Base-by-base conservation (phyloP, 768 basidiomycete species). In the Suillus brevipes region DNA sequence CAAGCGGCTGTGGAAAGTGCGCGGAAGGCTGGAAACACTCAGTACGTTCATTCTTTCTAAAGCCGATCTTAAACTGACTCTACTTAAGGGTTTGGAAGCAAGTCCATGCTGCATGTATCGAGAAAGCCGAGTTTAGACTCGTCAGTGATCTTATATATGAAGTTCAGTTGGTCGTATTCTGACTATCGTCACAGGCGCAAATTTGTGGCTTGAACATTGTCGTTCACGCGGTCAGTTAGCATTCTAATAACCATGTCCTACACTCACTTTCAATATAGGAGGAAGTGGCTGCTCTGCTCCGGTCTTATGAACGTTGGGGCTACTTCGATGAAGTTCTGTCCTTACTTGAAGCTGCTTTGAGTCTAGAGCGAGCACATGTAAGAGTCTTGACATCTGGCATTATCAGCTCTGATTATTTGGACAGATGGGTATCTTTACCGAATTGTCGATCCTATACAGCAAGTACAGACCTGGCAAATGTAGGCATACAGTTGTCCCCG, bases 171-270 rank as follows among this genome's bases (percentile, higher is more conserved):
- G 25, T 42, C 49, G 66, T 42, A 68, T 64, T 61, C 57, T 69
- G 58, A 68, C 38, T 12, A 10, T 49, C 18, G 38, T 49, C 67
- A 47, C 66, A 89, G 89, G 97, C 97, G 40, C 96, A 99, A 85
- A 99, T 99, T 72, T 99, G 97, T 75, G 97, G 96, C 85, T 88
- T 99, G 68, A 93, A 99, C 75, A 91, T 99, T 72, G 89, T 99
- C 67, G 97, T 99, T 31, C 95, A 98, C 78, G 93, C 94, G 53
- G 79, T 76, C 62, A 65, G 76, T 75, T 63, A 23, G 40, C 72
- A 62, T 70, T 49, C 6, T n/a, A 59, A 42, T 49, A 2, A 6
- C 9, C 20, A 67, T 70, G 60, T 65, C 75, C 6, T 10, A 3
- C 31, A 6, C 38, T 38, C 4, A 31, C 28, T 20, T 47, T 40